Conservation (phyloP, 139 green algal species). For the Prasinococcaceae sp. region DNA sequence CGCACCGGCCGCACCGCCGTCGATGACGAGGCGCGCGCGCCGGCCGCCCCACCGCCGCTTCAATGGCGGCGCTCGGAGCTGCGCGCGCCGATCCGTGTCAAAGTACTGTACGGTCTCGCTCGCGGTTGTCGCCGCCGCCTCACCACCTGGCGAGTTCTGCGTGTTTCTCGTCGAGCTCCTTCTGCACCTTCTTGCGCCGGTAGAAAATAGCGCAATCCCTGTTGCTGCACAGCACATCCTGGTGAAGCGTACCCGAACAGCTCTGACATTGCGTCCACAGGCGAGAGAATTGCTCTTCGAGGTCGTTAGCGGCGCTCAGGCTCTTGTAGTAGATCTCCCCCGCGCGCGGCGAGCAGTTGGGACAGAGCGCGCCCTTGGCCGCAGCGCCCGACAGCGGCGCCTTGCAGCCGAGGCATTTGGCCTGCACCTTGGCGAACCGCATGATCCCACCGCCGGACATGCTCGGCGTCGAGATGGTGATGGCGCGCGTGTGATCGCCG, state of each 20-base stretch:
- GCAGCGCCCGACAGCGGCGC: constrained; percentile 34
- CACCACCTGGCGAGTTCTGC: constrained; percentile 13
- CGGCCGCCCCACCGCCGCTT: too few species aligned
- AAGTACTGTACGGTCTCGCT: too few species aligned
- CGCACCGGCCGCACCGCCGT: too few species aligned
- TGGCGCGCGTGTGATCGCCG: constrained; percentile 66
- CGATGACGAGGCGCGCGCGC: too few species aligned
- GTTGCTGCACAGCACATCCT: constrained; percentile 89
- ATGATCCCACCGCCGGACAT: constrained; percentile 93
- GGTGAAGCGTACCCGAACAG: constrained; percentile 80
- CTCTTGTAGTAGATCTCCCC: constrained; percentile 21
- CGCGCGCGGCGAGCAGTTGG: constrained; percentile 26
- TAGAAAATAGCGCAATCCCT: constrained; percentile 99
- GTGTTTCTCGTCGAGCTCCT: constrained; percentile 81
- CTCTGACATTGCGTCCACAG: constrained; percentile 97
- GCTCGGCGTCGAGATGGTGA: constrained; percentile 55
- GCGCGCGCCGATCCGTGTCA: too few species aligned
- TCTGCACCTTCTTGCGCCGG: constrained; percentile 83
- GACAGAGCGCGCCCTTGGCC: constrained; percentile 48
- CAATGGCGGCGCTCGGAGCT: too few species aligned
- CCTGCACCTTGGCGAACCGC: constrained; percentile 73
- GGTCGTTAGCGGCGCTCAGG: constrained; percentile 35
- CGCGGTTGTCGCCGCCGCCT: too few species aligned
- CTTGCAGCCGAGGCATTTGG: constrained; percentile 74
- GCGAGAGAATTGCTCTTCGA: constrained; percentile 56